Conservation (phyloP, 345 rosid genomes). For the Clausena lansium region DNA sequence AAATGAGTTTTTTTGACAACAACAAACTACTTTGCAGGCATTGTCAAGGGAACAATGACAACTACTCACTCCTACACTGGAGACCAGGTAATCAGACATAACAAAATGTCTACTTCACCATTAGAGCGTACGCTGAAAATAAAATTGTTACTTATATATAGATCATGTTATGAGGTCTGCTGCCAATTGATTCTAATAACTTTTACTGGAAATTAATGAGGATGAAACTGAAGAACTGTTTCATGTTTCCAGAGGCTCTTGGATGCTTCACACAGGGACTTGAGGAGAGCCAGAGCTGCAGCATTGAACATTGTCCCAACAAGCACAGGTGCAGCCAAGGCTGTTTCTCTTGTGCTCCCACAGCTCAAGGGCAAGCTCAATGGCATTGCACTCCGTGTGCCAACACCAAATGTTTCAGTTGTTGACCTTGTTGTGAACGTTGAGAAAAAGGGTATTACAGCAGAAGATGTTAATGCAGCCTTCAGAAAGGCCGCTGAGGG, state of each 20-base stretch:
- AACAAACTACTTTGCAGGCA: slow-evolving; percentile 47
- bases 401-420: slow-evolving; percentile 96
- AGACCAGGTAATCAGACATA: slow-evolving; percentile 65
- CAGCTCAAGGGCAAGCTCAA: slow-evolving; percentile 98
- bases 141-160: background rate
- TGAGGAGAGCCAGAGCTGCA: slow-evolving; percentile 98
- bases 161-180: background rate
- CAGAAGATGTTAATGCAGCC: slow-evolving; percentile 92
- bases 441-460: slow-evolving; percentile 74
- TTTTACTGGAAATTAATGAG: background rate
- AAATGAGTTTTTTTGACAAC: background rate
- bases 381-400: slow-evolving; percentile 95
- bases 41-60: slow-evolving; percentile 98
- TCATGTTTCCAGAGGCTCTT: slow-evolving; percentile 68
- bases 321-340: slow-evolving; percentile 99
- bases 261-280: slow-evolving; percentile 96
- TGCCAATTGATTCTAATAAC: background rate
- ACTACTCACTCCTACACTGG: slow-evolving; percentile 99
- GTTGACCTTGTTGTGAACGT: slow-evolving; percentile 91
- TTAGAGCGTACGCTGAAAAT: background rate
- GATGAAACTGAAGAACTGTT: background rate
- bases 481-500: slow-evolving; percentile 88
- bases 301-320: slow-evolving; percentile 96
- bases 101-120: background rate
- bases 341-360: slow-evolving; percentile 90